Evolutionary conservation across 148 eudicot genomes (phyloP).

Genomic region (Salicornia ramosissima): DNA sequence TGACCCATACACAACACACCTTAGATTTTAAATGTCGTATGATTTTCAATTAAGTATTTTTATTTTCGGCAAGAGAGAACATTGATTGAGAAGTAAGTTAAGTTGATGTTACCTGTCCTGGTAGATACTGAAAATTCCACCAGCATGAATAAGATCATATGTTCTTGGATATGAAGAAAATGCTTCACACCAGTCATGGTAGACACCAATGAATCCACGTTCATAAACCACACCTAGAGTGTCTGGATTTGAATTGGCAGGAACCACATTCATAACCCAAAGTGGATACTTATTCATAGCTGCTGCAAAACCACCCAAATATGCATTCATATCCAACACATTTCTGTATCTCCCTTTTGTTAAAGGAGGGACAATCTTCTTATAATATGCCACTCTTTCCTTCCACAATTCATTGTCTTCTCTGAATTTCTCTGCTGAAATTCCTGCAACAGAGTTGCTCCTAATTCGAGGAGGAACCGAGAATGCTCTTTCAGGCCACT

Average conservation of each 20-base stretch:
- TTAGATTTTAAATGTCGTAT: too few species aligned
- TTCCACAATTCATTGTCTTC: conserved; percentile 75
- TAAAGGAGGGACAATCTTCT: conserved; percentile 36
- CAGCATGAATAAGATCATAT: conserved; percentile 88
- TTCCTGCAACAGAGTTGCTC: conserved; percentile 43
- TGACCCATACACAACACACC: too few species aligned
- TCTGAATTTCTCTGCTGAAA: conserved; percentile 48
- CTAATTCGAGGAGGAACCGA: conserved; percentile 77
- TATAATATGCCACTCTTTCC: conserved; percentile 52
- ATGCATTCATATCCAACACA: conserved; percentile 89
- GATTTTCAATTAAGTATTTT: too few species aligned
- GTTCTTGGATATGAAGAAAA: conserved; percentile 91
- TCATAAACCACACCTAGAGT: conserved; percentile 74
- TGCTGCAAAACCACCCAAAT: conserved; percentile 90
- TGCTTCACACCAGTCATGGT: conserved; percentile 96
- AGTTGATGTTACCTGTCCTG: conserved; percentile 56
- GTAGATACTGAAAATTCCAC: conserved; percentile 64
- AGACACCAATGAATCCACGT: conserved; percentile 80
- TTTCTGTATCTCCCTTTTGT: conserved; percentile 63
- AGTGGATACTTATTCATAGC: conserved; percentile 68
- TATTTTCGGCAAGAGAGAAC: too few species aligned
- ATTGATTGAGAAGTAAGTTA: too few species aligned
- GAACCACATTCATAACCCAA: conserved; percentile 98
- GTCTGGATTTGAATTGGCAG: conserved; percentile 46
- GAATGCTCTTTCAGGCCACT: conserved; percentile 89